Base-by-base conservation (phyloP, 169 alveolate genomes). In the Plasmodium yoelii region DNA sequence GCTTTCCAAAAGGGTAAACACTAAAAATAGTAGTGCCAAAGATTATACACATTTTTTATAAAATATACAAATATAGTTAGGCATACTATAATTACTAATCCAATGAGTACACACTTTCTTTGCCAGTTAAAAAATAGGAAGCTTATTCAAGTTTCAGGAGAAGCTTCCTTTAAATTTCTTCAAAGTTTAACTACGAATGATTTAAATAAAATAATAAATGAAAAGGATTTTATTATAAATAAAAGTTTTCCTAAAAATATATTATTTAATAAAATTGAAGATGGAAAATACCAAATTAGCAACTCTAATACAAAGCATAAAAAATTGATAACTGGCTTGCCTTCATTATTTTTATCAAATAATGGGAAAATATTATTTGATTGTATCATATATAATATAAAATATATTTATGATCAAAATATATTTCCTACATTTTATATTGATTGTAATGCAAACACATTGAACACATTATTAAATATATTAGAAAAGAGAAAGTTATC, bases 121-220 rank as follows among this genome's bases (percentile, higher is more conserved):
- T 60, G 90, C 26, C 72, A 88, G 34, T 68, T 92, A n/a, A 42
- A 64, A 28, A 88, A 75, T 72, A 86, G 96, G 75, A 56, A 82
- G 53, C 57, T 92, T 49, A 47, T 92, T 44, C 80, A 77, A 60
- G 55, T 93, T 42, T 72, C 77, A 7, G 96, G 96, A 26, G 47
- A 63, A 44, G 96, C 92, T 65, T 73, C 95, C 19, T 92, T 89
- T 57, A 60, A 68, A 60, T 93, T 93, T 70, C 92, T 93, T 22
- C 96, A 93, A 71, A 94, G 95, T 13, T 63, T 93, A 55, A 88
- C 90, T 57, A 67, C 95, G 8, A 87, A 80, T 59, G 95, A 93
- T 71, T 51, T 93, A 56, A 73, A 68, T 39, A 59, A 67, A 87
- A 65, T 87, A 46, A 91, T 59, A 65, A 44, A 56, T 8, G 80